Conservation (phyloP, 2,329 filamentous ascomycete genomes). For the Sporothrix brasiliensis region DNA sequence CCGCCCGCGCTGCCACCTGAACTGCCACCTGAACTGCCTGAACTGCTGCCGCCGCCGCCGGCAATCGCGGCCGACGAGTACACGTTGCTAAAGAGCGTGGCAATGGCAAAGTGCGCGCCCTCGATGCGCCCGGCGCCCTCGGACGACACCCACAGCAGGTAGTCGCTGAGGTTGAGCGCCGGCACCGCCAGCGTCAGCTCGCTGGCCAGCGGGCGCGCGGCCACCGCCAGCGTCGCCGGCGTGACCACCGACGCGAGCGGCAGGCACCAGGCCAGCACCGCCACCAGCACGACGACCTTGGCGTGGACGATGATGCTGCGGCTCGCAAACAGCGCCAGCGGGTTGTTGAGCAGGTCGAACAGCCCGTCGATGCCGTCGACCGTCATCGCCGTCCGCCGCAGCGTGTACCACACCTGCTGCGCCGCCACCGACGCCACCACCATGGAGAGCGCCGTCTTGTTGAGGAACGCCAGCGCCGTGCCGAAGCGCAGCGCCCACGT, state of each 20-base stretch:
- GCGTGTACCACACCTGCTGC: constrained; percentile 31
- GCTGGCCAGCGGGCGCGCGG: background rate
- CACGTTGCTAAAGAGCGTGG: constrained; percentile 29
- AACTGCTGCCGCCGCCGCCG: background rate
- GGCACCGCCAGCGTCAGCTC: background rate
- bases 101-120: background rate
- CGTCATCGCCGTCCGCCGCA: constrained; percentile 28
- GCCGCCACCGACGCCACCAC: constrained; percentile 21
- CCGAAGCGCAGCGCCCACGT: constrained; percentile 30
- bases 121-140: constrained; percentile 14
- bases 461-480: constrained; percentile 28
- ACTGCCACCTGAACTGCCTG: too few species aligned
- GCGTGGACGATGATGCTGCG: constrained; percentile 24
- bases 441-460: constrained; percentile 14
- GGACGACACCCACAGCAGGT: background rate
- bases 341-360: constrained; percentile 28
- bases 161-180: constrained; percentile 24
- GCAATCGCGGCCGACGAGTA: constrained; percentile 24
- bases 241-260: constrained; percentile 31
- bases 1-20: background rate
- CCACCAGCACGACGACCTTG: constrained; percentile 26
- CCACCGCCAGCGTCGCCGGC: constrained; percentile 29
- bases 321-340: constrained; percentile 13
- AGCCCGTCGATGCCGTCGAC: constrained; percentile 28
- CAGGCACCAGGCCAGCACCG: constrained; percentile 22